Conservation (phyloP, 345 rosid genomes). For the Microcos paniculata region DNA sequence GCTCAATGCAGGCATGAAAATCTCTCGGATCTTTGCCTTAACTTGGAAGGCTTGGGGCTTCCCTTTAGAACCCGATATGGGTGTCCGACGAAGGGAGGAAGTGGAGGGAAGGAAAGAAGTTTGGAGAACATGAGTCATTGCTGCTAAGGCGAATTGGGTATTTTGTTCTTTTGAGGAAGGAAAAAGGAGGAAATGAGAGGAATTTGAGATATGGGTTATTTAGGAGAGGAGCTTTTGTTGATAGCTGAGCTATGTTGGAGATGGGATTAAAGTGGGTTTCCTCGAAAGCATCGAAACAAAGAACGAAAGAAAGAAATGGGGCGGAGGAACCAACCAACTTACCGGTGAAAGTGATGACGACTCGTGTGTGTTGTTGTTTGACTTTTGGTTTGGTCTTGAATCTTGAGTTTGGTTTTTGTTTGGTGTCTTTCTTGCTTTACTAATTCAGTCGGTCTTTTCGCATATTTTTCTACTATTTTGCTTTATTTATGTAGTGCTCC, state of each 20-base stretch:
- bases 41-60: conserved; percentile 24
- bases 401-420: background rate
- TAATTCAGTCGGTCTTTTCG: too few species aligned
- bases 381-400: background rate
- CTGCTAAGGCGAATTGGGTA: background rate
- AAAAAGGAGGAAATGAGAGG: background rate
- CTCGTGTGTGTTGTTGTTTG: too few species aligned
- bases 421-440: too few species aligned
- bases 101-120: conserved; percentile 56
- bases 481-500: too few species aligned
- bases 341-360: conserved; percentile 30
- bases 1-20: conserved; percentile 99
- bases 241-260: background rate
- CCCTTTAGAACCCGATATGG: conserved; percentile 21
- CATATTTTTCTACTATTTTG: too few species aligned
- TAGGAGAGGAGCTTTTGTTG: background rate
- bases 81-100: conserved; percentile 25
- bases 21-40: conserved; percentile 86
- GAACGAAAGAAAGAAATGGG: conserved; percentile 4
- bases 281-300: conserved; percentile 66
- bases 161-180: background rate
- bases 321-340: conserved; percentile 60
- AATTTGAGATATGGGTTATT: background rate
- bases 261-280: background rate
- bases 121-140: conserved; percentile 69